Evolutionary conservation across 1,139 yeast genomes (phyloP).

Genomic region (Yamadazyma dendronema): DNA sequence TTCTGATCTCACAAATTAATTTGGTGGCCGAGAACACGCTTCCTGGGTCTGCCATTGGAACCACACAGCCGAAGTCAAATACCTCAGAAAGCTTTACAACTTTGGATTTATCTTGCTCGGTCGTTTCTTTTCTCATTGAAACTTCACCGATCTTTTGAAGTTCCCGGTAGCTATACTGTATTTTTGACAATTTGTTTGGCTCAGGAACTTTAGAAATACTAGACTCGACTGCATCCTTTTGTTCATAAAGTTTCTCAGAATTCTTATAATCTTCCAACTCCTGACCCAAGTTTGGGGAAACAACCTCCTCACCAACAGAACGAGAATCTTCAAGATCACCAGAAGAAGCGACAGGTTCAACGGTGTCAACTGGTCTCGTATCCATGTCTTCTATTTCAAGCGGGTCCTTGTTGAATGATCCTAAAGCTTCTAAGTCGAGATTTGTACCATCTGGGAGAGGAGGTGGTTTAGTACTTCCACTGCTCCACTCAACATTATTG

Average conservation of each 20-base stretch:
- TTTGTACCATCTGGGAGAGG: slow-evolving; percentile 2
- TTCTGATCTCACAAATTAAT: slow-evolving; percentile 9
- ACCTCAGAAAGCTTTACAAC: slow-evolving; percentile 7
- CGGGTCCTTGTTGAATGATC: slow-evolving; percentile 6
- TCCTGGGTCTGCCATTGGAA: slow-evolving; percentile 8
- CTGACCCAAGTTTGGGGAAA: background rate
- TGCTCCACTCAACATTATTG: slow-evolving; percentile 4
- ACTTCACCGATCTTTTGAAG: slow-evolving; percentile 6
- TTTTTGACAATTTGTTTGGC: background rate
- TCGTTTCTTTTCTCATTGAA: slow-evolving; percentile 9
- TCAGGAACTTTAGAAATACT: background rate
- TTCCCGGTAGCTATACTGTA: slow-evolving; percentile 13
- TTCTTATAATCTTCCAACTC: slow-evolving; percentile 14
- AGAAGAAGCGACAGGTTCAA: no score
- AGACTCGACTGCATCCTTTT: slow-evolving; percentile 7
- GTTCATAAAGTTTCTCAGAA: slow-evolving; percentile 14
- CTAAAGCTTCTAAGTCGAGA: slow-evolving; percentile 10
- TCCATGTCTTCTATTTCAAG: background rate
- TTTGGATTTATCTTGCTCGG: background rate
- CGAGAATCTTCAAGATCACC: no score
- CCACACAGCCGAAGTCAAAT: slow-evolving; percentile 5
- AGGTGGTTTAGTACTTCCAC: background rate
- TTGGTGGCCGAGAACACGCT: slow-evolving; percentile 11
- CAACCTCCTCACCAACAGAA: no score
- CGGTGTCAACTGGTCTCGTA: no score